phyloP scores from a whole-genome alignment of 345 rosid genomes.

The Theobroma cacao region DNA sequence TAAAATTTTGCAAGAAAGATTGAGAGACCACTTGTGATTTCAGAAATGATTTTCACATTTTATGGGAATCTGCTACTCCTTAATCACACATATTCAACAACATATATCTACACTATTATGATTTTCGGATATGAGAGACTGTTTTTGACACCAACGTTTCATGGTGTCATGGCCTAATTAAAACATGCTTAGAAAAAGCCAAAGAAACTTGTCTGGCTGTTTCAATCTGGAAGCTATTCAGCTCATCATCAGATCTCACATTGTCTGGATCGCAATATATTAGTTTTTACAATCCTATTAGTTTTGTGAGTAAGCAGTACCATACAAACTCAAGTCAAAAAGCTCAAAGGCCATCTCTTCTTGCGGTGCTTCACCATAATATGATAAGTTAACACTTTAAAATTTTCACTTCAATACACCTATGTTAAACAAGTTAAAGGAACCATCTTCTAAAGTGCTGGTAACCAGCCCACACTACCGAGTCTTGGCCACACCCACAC shows the following conservation, averaged over 20 bases:
- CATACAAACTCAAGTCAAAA: not conserved
- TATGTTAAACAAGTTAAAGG: not conserved
- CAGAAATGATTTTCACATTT: not conserved
- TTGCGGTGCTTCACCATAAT: not conserved
- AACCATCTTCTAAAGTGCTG: not conserved
- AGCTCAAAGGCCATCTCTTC: slow-evolving; percentile 4
- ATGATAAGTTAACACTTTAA: not conserved
- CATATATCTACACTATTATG: not conserved
- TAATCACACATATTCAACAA: not conserved
- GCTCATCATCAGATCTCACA: not conserved
- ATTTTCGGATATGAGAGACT: not conserved
- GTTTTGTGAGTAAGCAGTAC: not conserved
- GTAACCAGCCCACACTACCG: not conserved
- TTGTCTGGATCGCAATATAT: not conserved
- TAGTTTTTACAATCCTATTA: not conserved
- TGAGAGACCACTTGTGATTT: not conserved
- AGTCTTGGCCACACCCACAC: not conserved
- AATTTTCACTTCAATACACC: not conserved
- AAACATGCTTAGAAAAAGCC: not conserved
- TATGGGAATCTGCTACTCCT: not conserved
- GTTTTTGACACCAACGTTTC: not conserved
- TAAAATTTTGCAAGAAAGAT: not conserved
- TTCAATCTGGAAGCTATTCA: not conserved
- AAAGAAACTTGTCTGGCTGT: not conserved
- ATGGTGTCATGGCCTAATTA: not conserved